These are phyloP conservation scores for Epicoccum sorghinum DNA, from an alignment of 2,329 filamentous ascomycete genomes.

Conservation along the genomic window DNA sequence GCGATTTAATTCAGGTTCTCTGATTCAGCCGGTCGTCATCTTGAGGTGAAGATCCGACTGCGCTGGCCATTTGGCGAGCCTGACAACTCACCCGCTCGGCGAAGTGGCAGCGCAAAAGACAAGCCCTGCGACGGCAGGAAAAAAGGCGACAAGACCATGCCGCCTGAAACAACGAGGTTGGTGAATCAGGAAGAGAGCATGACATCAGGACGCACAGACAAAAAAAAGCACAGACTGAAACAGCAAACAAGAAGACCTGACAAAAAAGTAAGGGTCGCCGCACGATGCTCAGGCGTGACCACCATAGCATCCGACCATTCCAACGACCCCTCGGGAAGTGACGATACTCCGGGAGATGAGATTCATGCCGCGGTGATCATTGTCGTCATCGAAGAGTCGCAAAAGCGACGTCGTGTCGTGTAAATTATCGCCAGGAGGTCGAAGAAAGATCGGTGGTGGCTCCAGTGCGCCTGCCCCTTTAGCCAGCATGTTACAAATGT, in stretches of 20 bases:
- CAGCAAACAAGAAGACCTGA: constrained; percentile 17
- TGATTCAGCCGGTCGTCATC: constrained; percentile 19
- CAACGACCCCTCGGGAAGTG: constrained; percentile 2
- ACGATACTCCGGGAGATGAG: constrained; percentile 7
- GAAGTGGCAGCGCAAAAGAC: constrained; percentile 13
- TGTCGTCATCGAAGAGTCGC: constrained; percentile 3
- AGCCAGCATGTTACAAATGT: not conserved
- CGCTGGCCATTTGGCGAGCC: constrained; percentile 28
- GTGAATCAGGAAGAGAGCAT: constrained; percentile 14
- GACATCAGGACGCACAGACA: constrained; percentile 36
- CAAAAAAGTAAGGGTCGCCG: constrained; percentile 17
- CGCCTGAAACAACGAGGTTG: constrained; percentile 11
- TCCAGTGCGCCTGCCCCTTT: not conserved
- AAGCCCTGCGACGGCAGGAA: constrained; percentile 11
- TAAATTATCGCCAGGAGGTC: not conserved
- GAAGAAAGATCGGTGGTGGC: not conserved
- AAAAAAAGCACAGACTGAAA: constrained; percentile 18
- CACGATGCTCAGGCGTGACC: constrained; percentile 22
- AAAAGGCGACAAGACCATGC: constrained; percentile 18
- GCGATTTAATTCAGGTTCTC: constrained; percentile 6
- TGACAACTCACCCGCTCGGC: constrained; percentile 33
- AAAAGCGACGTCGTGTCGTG: constrained; percentile 14
- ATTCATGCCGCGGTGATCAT: constrained; percentile 4
- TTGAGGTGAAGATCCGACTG: constrained; percentile 20
- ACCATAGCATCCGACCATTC: constrained; percentile 17